Conservation (phyloP, 2,329 filamentous ascomycete genomes). For the Thermoascus crustaceus region DNA sequence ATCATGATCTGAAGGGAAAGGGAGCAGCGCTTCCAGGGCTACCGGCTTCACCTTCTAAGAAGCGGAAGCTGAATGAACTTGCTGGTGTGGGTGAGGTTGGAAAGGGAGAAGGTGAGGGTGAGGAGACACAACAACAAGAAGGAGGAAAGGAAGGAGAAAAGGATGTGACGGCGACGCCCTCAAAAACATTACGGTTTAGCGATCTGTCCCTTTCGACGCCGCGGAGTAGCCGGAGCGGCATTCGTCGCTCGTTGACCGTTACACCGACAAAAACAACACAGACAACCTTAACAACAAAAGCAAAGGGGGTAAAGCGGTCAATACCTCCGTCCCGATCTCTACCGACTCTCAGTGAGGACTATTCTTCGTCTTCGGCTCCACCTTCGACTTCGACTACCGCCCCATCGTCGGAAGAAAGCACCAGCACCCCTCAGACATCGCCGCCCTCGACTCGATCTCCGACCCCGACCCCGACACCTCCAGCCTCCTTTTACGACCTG, state of each 20-base stretch:
- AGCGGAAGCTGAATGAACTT: slow-evolving; percentile 32
- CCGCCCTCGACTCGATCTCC: not conserved
- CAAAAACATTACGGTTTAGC: slow-evolving; percentile 26
- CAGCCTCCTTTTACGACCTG: slow-evolving; percentile 41
- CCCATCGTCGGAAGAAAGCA: slow-evolving; percentile 7
- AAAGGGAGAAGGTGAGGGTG: slow-evolving; percentile 23
- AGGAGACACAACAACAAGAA: no score
- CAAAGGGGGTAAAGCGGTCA: no score
- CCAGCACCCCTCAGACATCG: no score
- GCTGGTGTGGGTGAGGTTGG: no score
- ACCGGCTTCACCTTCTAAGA: slow-evolving; percentile 31
- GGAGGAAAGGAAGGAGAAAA: slow-evolving; percentile 4
- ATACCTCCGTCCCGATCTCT: no score
- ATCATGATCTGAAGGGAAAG: slow-evolving; percentile 22
- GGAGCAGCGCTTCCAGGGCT: slow-evolving; percentile 10
- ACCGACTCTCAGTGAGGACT: not conserved
- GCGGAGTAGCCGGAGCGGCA: slow-evolving; percentile 12
- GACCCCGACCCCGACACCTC: slow-evolving; percentile 18
- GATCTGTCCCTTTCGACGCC: slow-evolving; percentile 26
- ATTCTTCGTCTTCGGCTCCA: not conserved
- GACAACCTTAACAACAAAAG: no score
- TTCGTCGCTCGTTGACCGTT: slow-evolving; percentile 6
- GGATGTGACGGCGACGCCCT: slow-evolving; percentile 19
- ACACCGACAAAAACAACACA: no score
- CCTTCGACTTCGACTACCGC: slow-evolving; percentile 5